These are phyloP conservation scores for Corymbia citriodora DNA, from an alignment of 441 rosid species.

Conservation along the genomic window DNA sequence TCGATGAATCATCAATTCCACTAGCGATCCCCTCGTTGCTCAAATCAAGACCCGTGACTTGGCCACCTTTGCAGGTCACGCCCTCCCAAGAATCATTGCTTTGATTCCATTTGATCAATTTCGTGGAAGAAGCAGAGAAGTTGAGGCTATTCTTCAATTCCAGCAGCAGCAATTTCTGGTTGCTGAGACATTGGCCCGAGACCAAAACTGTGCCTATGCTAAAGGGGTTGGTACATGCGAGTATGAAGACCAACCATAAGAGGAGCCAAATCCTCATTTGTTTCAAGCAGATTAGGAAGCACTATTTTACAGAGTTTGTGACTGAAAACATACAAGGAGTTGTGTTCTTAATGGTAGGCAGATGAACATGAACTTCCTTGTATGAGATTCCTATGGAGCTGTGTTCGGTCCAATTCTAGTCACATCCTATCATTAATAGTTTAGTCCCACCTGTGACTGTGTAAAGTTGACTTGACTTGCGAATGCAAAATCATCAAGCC, in stretches of 20 bases:
- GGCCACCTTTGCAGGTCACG: conserved; percentile 27
- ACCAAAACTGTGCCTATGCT: not conserved
- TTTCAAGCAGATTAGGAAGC: not conserved
- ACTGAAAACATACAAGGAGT: too few species aligned
- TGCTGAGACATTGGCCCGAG: conserved; percentile 19
- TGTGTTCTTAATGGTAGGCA: too few species aligned
- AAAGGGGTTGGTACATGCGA: not conserved
- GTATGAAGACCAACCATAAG: conserved; percentile 12
- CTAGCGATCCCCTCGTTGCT: conserved; percentile 19
- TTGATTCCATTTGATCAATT: conserved; percentile 19
- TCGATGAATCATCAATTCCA: conserved; percentile 11
- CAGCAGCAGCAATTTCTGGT: conserved; percentile 28
- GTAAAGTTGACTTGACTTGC: too few species aligned
- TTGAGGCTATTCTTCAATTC: conserved; percentile 15
- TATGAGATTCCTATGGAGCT: too few species aligned
- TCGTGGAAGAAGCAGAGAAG: not conserved
- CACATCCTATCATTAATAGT: too few species aligned
- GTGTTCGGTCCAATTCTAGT: too few species aligned
- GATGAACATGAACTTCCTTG: too few species aligned
- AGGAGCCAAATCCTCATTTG: conserved; percentile 22
- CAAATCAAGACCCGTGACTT: conserved; percentile 32
- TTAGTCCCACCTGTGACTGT: too few species aligned
- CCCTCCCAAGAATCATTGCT: conserved; percentile 31
- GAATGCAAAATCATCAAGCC: too few species aligned
- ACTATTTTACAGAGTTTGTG: too few species aligned